Base-by-base conservation (phyloP, 345 rosid species). In the Lepidium didymum region DNA sequence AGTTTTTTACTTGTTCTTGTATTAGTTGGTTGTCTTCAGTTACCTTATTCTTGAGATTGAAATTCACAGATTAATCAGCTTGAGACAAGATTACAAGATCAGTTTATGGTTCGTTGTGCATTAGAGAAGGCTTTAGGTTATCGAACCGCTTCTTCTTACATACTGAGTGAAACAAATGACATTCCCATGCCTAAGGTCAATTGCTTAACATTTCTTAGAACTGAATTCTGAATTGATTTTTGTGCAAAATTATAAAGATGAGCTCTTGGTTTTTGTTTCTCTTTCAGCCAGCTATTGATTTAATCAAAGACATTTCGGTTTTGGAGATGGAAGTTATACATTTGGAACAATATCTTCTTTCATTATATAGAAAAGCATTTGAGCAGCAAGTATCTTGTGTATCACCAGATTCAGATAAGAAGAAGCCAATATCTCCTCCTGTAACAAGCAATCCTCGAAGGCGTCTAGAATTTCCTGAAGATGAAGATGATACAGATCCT, bases 321-420 rank as follows among this genome's bases (percentile, higher is more conserved):
- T 74, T 94, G 34, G 97, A 94, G 81, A 74, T 89, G 84, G 99
- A 94, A 82, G 97, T 94, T 34, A 88, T 84, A 43, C 75, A 91
- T 77, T 71, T 94, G 74, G 99, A 94, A 44, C 97, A 91, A 37
- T 84, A 89, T 73, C 99, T 94, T 80, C 96, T 94, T 53, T 85
- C 90, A 2, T 73, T 94, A 49, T 94, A 94, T 66, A 80, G 99
- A 11, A 86, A 83, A 73, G 91, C 91, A 34, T 94, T 94, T 84
- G 96, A 89, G 69, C 88, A 87, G 55, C 84, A 81, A 78, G 31
- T 65, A 44, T 75, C 86, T 57, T 68, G 82, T 34, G 78, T 78
- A 41, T 77, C 92, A 55, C 82, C 89, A 47, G 51, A 85, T 14
- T 52, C 72, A 56, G 80, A 80, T 70, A 80, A 81, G 47, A 77